A percentile compares a stretch with the other conserved stretches of the same genome.
These are phyloP conservation scores for Urostyla sp. DNA, from an alignment of 73 alveolate species.

Conservation along the genomic window DNA sequence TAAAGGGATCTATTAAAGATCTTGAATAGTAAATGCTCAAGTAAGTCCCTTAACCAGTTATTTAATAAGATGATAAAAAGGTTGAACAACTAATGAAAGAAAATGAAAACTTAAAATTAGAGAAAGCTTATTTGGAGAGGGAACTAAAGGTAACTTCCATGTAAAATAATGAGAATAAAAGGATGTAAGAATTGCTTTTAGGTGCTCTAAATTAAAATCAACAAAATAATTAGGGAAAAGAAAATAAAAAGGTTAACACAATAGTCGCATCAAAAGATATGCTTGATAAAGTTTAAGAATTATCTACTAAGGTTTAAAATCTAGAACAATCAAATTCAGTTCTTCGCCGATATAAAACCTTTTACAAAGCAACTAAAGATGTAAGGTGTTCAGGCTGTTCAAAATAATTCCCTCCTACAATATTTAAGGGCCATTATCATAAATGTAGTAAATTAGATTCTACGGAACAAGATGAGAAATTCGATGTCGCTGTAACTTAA, in stretches of 20 bases:
- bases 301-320: constrained; percentile 13
- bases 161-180: constrained; percentile 54
- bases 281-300: constrained; percentile 27
- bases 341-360: constrained; percentile 41
- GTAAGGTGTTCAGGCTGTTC: constrained; percentile 60
- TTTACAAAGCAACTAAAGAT: constrained; percentile 31
- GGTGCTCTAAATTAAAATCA: constrained; percentile 27
- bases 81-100: constrained; percentile 37
- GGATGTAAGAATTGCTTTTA: constrained; percentile 48
- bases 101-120: constrained; percentile 35
- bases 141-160: constrained; percentile 5
- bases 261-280: constrained; percentile 15
- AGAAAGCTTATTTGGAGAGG: constrained; percentile 41
- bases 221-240: constrained; percentile 2
- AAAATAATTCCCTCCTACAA: constrained; percentile 47
- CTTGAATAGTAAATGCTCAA: constrained; percentile 2
- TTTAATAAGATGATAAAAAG: neutral
- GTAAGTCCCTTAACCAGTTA: neutral
- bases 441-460: constrained; percentile 36
- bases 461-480: no score
- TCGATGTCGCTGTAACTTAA: no score
- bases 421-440: constrained; percentile 54
- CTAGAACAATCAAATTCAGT: constrained; percentile 47
- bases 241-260: constrained; percentile 10
- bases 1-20: neutral